Conservation (phyloP, 352 stramenopile species). For the Phytophthora pseudosyringae region DNA sequence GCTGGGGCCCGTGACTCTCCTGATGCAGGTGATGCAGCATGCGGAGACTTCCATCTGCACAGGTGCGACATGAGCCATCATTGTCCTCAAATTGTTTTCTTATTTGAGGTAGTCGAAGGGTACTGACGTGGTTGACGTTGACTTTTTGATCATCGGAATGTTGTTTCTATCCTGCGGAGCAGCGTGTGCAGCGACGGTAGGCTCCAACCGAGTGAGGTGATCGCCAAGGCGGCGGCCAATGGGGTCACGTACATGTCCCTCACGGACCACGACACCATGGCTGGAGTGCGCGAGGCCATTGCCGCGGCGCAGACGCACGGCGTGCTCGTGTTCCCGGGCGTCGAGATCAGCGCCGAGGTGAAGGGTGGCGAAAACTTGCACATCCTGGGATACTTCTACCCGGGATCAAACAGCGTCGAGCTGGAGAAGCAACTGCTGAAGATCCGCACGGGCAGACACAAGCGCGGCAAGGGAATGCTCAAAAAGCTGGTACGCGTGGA, state of each 20-base stretch:
- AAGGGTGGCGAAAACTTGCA: slow-evolving; percentile 86
- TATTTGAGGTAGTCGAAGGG: slow-evolving; percentile 4
- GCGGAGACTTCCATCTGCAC: slow-evolving; percentile 87
- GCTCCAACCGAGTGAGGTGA: slow-evolving; percentile 73
- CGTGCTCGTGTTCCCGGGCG: slow-evolving; percentile 80
- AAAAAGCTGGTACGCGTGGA: slow-evolving; percentile 67
- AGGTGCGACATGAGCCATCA: slow-evolving; percentile 48
- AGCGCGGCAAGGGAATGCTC: slow-evolving; percentile 85
- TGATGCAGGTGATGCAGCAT: slow-evolving; percentile 62
- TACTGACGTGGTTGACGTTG: slow-evolving; percentile 7
- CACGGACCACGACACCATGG: slow-evolving; percentile 90
- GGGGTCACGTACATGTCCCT: slow-evolving; percentile 85
- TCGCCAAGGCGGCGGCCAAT: slow-evolving; percentile 78
- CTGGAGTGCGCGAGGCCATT: slow-evolving; percentile 78
- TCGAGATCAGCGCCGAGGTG: slow-evolving; percentile 89
- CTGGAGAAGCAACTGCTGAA: slow-evolving; percentile 81
- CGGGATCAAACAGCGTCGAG: slow-evolving; percentile 73
- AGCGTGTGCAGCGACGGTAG: slow-evolving; percentile 88
- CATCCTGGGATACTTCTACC: slow-evolving; percentile 88
- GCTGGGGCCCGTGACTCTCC: slow-evolving; percentile 32
- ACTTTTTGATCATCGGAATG: slow-evolving; percentile 2
- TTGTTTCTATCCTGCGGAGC: slow-evolving; percentile 12
- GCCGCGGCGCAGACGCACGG: slow-evolving; percentile 60
- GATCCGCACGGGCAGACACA: slow-evolving; percentile 80
- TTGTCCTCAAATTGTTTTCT: slow-evolving; percentile 5